Base-by-base conservation (phyloP, 192 early-diverging fungal species). In the Coemansia aciculifera region DNA sequence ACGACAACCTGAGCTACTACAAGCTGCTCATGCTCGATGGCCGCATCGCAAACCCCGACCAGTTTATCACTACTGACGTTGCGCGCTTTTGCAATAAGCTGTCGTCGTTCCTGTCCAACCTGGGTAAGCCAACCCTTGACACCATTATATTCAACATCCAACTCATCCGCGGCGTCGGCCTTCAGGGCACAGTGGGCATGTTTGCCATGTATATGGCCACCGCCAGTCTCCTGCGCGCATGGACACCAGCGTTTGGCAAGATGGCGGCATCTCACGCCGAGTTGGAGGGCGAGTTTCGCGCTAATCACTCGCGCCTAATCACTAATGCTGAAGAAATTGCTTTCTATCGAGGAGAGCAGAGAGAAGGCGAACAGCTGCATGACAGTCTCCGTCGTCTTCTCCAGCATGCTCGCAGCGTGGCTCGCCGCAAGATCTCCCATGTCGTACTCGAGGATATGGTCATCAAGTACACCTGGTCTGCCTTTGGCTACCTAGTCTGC, bases 281-380 rank as follows among this genome's bases (percentile, higher is more conserved):
- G 34, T 84, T 99, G 24, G 93, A 93, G 78, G 98, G 96, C 59
- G 95, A 97, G 64, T 94, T 98, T 88, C 92, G 98, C 24, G 95
- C 90, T 69, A 90, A 92, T 54, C 96, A 99, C 75, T 92, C 94
- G 24, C 89, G 98, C 3, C 77, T 99, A 15, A 95, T 99, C 46
- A 92, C 94, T 63, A 96, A 98, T 68, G 95, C 96, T 11, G 97
- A 98, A 72, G 97, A 99, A 69, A 90, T 99, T 73, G 97, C 97
- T 0, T 86, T 99, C 31, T 97, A 93, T 77, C 79, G 86, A 44
- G 97, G 97, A 36, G 90, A 91, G 34, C 65, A 89, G 29, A 86
- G 91, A 36, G 97, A 99, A 73, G 89, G 86, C 70, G 85, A 84
- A 21, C 91, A 93, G 60, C 77, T 98, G 71, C 87, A 93, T 60